Percentiles rank a stretch among this genome's conserved stretches.
phyloP scores from a whole-genome alignment of 345 rosid species.

The Syzygium oleosum region DNA sequence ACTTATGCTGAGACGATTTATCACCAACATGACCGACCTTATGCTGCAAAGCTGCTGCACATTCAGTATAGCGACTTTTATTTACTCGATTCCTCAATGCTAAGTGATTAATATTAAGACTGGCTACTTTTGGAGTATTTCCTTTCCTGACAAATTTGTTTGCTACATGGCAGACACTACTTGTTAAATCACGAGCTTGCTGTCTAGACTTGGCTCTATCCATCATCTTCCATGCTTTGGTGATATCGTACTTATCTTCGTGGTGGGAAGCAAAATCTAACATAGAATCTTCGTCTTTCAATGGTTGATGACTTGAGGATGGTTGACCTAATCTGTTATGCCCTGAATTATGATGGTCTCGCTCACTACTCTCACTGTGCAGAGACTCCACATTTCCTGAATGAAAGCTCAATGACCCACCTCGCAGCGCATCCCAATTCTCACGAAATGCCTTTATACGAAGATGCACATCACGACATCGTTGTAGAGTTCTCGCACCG shows the following conservation, averaged over 20 bases:
- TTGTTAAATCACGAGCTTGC: background rate
- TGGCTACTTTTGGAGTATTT: conserved; percentile 3
- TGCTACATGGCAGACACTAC: background rate
- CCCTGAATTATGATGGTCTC: background rate
- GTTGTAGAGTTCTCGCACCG: conserved; percentile 33
- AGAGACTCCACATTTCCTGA: conserved; percentile 13
- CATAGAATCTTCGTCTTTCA: background rate
- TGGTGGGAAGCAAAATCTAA: background rate
- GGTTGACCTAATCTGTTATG: conserved; percentile 6
- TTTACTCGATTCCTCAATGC: conserved; percentile 1
- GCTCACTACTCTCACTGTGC: background rate
- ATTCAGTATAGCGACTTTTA: conserved; percentile 1
- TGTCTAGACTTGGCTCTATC: conserved; percentile 29
- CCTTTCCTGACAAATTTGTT: conserved; percentile 4
- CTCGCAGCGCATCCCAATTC: conserved; percentile 44
- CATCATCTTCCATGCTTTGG: conserved; percentile 44
- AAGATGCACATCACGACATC: conserved; percentile 31
- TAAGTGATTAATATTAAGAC: background rate
- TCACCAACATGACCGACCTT: background rate
- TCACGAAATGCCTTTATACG: conserved; percentile 34
- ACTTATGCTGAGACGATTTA: background rate
- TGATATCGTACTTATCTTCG: conserved; percentile 12
- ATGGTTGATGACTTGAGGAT: conserved; percentile 7
- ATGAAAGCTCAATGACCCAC: conserved; percentile 32
- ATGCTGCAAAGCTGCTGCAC: background rate